Base-by-base conservation (phyloP, 768 basidiomycete genomes). In the Russula virescens region DNA sequence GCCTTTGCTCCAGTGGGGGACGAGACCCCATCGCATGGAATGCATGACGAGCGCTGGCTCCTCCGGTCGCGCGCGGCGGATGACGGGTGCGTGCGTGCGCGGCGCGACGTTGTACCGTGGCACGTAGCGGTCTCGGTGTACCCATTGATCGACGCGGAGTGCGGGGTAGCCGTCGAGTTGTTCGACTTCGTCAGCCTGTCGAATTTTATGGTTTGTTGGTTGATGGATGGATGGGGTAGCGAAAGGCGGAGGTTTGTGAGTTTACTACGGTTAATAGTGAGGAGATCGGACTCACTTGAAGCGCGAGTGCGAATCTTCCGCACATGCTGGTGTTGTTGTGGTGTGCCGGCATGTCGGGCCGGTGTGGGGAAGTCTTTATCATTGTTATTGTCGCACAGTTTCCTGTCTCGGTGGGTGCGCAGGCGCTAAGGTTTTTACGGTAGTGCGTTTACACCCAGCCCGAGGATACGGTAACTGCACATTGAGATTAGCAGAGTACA, bases 1-100 rank as follows among this genome's bases (percentile, higher is more conserved):
- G 58, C 81, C 77, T 70, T 91, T 91, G 70, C 79, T 83, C 87
- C 87, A 94, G 71, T 89, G 85, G 0, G 91, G 92, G 2, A 94
- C 83, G 1, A 95, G 78, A 8, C 95, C 94, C 94, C 94, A 98
- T 62, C 81, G 86, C 91, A 92, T 93, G 0, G 88, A 87, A 40
- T 91, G 89, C 65, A 95, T 71, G 25, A 88, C 75, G 21, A 86
- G 73, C 14, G 72, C 34, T n/a, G 69, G 13, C 40, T 68, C 48
- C 34, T 63, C 60, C 10, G 57, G 56, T 21, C 60, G 34, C 35
- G 31, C 66, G 52, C 85, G 81, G 31, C 78, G 76, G 35, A 95
- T 77, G 40, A 95, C 88, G 23, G 92, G 90, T 0, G 85, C 88
- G 54, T 87, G 78, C 0, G 88, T 82, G 49, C 86, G 87, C 0